Evolutionary conservation across 2,329 filamentous ascomycete genomes (phyloP).

Genomic region (Alternaria sp.): DNA sequence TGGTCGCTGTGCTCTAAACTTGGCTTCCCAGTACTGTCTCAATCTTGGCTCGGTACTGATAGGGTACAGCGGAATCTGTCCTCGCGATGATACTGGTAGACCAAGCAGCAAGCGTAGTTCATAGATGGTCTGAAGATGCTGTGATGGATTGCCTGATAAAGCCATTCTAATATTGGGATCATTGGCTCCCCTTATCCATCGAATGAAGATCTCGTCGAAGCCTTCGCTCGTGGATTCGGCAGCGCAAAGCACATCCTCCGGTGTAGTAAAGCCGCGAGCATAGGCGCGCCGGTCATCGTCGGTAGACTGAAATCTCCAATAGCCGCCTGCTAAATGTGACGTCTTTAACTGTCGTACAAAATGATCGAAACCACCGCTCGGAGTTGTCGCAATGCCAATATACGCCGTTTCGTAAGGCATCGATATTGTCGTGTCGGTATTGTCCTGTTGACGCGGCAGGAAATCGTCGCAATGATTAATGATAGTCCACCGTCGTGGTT

Average conservation of each 20-base stretch:
- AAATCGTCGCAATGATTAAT: not conserved
- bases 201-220: conserved; percentile 22
- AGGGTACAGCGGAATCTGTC: conserved; percentile 24
- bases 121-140: conserved; percentile 24
- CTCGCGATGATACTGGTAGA: conserved; percentile 19
- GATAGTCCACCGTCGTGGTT: not conserved
- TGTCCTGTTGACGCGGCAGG: not conserved
- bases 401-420: conserved; percentile 21
- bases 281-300: conserved; percentile 26
- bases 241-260: conserved; percentile 25
- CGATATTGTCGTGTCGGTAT: not conserved
- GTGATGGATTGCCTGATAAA: conserved; percentile 15
- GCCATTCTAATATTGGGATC: conserved; percentile 5
- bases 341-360: conserved; percentile 10
- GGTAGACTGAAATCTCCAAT: conserved; percentile 26
- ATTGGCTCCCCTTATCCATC: conserved; percentile 25
- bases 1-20: not conserved
- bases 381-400: conserved; percentile 1
- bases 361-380: conserved; percentile 20
- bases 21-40: conserved; percentile 14
- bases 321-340: conserved; percentile 13
- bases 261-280: conserved; percentile 17
- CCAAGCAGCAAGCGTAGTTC: conserved; percentile 22
- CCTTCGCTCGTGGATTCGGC: conserved; percentile 17
- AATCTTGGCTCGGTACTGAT: conserved; percentile 6